phyloP scores from a whole-genome alignment of 2,329 filamentous ascomycete genomes.

The Cladophialophora exuberans region DNA sequence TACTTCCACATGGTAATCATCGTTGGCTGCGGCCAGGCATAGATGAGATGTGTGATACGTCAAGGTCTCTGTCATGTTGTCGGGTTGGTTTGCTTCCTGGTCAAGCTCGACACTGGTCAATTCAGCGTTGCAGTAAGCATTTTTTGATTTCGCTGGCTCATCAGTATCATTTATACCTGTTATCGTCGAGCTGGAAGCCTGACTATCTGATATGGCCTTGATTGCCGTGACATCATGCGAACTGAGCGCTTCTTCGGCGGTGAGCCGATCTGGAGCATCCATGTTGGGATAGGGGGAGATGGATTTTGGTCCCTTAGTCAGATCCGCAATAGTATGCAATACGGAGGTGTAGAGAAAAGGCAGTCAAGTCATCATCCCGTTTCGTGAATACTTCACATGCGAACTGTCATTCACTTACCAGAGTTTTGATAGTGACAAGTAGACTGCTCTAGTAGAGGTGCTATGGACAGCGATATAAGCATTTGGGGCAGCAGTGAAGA shows the following conservation, averaged over 20 bases:
- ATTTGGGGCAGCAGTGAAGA: no score
- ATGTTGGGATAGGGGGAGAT: not conserved
- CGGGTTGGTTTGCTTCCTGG: no score
- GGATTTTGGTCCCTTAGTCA: constrained; percentile 7
- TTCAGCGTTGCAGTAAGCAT: not conserved
- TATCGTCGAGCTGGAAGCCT: not conserved
- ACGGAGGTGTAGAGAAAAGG: no score
- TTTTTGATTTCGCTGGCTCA: not conserved
- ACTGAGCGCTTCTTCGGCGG: not conserved
- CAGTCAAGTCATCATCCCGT: no score
- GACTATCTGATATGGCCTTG: not conserved
- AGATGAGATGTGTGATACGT: not conserved
- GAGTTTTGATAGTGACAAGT: no score
- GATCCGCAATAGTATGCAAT: not conserved
- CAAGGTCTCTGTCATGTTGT: constrained; percentile 4
- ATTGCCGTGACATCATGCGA: not conserved
- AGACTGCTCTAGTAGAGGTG: no score
- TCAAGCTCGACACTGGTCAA: not conserved
- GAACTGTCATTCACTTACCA: no score
- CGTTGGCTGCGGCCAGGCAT: not conserved
- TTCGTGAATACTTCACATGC: no score
- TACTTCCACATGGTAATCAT: not conserved
- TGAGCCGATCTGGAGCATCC: constrained; percentile 3
- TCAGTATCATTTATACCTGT: not conserved
- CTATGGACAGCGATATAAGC: no score